Conservation (phyloP, 2,329 filamentous ascomycete species). For the Sarocladiaceae sp. region DNA sequence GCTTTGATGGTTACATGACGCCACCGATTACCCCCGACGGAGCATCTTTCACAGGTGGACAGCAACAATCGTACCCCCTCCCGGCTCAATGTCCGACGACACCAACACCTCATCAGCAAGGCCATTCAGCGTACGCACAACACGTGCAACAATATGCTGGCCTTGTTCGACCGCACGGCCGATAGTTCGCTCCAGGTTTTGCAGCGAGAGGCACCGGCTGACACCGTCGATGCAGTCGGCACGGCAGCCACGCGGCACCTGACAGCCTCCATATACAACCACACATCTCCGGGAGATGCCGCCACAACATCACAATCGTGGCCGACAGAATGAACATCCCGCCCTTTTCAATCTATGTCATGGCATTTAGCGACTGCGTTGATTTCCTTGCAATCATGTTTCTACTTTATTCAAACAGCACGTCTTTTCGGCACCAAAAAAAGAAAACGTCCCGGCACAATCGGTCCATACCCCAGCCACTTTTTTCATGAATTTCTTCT, state of each 20-base stretch:
- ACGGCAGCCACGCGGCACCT: neutral
- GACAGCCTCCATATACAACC: neutral
- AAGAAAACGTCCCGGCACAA: conserved; percentile 22
- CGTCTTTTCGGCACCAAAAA: conserved; percentile 34
- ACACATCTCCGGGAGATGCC: conserved; percentile 8
- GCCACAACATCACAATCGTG: conserved; percentile 5
- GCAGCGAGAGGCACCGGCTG: neutral
- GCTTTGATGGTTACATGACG: conserved; percentile 72
- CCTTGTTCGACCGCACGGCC: conserved; percentile 39
- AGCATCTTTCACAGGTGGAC: conserved; percentile 43
- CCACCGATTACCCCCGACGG: conserved; percentile 80
- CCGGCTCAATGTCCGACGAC: conserved; percentile 56
- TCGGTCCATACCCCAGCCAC: conserved; percentile 28
- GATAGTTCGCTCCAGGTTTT: no score
- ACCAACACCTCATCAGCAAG: conserved; percentile 47
- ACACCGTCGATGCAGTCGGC: conserved; percentile 5
- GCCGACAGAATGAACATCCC: conserved; percentile 26
- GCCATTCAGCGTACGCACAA: conserved; percentile 26
- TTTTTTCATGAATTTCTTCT: conserved; percentile 11
- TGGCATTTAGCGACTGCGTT: conserved; percentile 41
- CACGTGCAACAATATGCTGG: conserved; percentile 27
- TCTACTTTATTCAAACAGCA: conserved; percentile 24
- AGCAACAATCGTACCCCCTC: conserved; percentile 40
- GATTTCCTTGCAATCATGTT: conserved; percentile 23
- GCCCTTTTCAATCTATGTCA: conserved; percentile 24